Percentiles rank a stretch among this genome's conserved stretches.
Conservation (phyloP, 108 stramenopile species). For the Nitzschia inconspicua region DNA sequence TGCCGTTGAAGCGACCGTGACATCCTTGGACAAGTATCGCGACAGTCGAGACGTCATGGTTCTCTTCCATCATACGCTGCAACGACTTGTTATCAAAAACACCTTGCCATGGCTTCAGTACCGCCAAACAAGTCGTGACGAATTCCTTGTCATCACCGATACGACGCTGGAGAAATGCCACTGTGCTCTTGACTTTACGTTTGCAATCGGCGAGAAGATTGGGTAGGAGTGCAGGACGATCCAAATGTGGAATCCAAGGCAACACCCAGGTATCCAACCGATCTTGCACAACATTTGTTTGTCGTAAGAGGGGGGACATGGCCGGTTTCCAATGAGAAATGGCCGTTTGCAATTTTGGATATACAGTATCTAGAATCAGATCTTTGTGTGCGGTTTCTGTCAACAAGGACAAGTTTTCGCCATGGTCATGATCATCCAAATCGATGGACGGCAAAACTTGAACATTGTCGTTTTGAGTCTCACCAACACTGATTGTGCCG, state of each 20-base stretch:
- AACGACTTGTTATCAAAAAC: conserved; percentile 40
- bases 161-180: conserved; percentile 47
- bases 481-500: neutral
- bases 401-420: neutral
- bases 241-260: conserved; percentile 78
- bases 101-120: conserved; percentile 56
- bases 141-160: conserved; percentile 35
- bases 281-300: conserved; percentile 13
- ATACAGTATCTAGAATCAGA: conserved; percentile 31
- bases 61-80: conserved; percentile 42
- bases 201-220: conserved; percentile 56
- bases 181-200: conserved; percentile 45
- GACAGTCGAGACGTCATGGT: conserved; percentile 49
- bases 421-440: conserved; percentile 1
- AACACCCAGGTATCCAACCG: conserved; percentile 70
- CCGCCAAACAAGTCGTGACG: conserved; percentile 24
- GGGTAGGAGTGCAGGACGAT: conserved; percentile 43
- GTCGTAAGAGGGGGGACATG: conserved; percentile 12
- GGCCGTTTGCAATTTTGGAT: conserved; percentile 46
- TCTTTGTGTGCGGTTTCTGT: neutral
- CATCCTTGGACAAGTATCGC: conserved; percentile 27
- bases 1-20: conserved; percentile 11
- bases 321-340: conserved; percentile 57
- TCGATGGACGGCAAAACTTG: conserved; percentile 18
- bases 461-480: neutral